phyloP scores from a whole-genome alignment of 805 yeast genomes.

The Yarrowia sp. region DNA sequence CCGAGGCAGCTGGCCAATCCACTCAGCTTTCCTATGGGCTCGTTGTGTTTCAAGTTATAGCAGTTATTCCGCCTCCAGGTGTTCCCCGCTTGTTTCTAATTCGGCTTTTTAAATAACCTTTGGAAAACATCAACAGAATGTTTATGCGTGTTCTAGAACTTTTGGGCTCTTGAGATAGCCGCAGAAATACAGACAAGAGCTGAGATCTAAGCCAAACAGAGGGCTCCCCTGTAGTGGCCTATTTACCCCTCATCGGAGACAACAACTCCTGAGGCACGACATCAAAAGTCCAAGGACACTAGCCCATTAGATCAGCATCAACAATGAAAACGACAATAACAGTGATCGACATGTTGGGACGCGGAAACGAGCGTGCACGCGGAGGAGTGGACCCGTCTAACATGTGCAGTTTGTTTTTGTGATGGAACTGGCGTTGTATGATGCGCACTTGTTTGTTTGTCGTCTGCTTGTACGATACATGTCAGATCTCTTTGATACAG shows the following conservation, averaged over 20 bases:
- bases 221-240: too few relatives aligned
- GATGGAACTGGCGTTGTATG: neutral
- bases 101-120: neutral
- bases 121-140: slow-evolving; percentile 4
- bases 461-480: neutral
- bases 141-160: slow-evolving; percentile 7
- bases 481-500: neutral
- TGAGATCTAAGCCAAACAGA: too few relatives aligned
- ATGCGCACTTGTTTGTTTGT: neutral
- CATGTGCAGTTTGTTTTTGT: neutral
- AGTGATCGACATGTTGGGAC: slow-evolving; percentile 1
- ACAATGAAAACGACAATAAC: neutral
- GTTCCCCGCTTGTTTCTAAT: too few relatives aligned
- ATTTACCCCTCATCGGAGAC: neutral
- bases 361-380: neutral
- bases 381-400: neutral
- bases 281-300: neutral
- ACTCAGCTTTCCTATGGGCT: neutral
- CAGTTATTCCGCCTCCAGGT: too few relatives aligned
- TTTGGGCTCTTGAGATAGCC: neutral
- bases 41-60: neutral
- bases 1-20: neutral
- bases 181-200: too few relatives aligned
- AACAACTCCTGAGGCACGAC: neutral
- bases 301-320: slow-evolving; percentile 7